phyloP scores from a whole-genome alignment of 1,139 yeast genomes.

The Candida neerlandica region DNA sequence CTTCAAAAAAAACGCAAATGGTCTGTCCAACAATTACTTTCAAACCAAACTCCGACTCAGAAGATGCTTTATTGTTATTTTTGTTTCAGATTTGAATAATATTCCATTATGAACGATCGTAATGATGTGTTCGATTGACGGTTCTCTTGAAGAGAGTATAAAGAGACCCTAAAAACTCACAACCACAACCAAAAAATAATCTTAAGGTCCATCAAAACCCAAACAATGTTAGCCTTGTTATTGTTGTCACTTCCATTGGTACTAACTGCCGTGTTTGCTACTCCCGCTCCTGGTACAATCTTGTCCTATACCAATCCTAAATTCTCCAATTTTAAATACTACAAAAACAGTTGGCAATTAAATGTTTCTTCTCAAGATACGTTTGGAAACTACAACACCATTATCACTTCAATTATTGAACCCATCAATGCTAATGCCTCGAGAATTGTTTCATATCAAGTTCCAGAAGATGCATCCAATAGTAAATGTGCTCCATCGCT shows the following conservation, averaged over 20 bases:
- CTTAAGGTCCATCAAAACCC: too few species aligned
- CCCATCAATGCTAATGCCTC: conserved; percentile 29
- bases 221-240: neutral
- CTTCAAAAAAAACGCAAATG: too few species aligned
- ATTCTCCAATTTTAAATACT: neutral
- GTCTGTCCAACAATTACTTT: too few species aligned
- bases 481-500: conserved; percentile 18
- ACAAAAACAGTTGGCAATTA: conserved; percentile 28
- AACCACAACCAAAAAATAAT: too few species aligned
- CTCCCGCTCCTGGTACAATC: neutral
- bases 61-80: too few species aligned
- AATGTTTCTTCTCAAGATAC: conserved; percentile 35
- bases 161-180: too few species aligned
- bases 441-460: conserved; percentile 23
- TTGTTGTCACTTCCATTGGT: neutral
- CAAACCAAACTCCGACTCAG: too few species aligned
- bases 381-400: conserved; percentile 31
- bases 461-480: conserved; percentile 17
- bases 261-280: neutral
- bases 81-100: too few species aligned
- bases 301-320: neutral
- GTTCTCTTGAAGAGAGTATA: too few species aligned
- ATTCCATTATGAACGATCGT: too few species aligned
- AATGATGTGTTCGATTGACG: too few species aligned
- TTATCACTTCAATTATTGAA: conserved; percentile 35